Base-by-base conservation (phyloP, 2,329 filamentous ascomycete genomes). In the Diplodia scrobiculata region DNA sequence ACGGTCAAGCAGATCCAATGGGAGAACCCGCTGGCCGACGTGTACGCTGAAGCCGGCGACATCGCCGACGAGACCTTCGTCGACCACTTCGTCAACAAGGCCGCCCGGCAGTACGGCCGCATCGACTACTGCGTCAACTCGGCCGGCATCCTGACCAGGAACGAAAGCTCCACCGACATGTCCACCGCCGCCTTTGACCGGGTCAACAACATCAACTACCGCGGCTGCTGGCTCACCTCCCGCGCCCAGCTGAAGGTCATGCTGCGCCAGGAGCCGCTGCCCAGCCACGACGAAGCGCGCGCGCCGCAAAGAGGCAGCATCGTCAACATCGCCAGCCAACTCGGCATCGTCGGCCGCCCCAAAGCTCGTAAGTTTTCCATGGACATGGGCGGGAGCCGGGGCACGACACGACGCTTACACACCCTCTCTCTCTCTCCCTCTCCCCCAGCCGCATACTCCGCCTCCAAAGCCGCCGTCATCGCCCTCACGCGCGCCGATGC, bases 111-210 rank as follows among this genome's bases (percentile, higher is more conserved):
- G 1, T 84, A 84, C 66, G 73, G 73, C 0, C 80, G 84, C 7
- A 71, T 87, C 3, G 84, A 87, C 70, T 87, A 87, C 71, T 80
- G 80, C 0, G 75, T 86, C 6, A 84, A 84, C 66, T 86, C 84
- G 63, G 85, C 84, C 0, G 85, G 85, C 0, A 79, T 86, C 3
- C 70, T 84, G 3, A 80, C 81, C 4, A 72, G 75, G 4, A 72
- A 76, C 7, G 75, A 78, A 41, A 76, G 79, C 21, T 81, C 81
- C 0, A 70, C 79, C 34, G 83, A 86, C 58, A 83, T 79, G n/a
- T 71, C 78, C 0, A 72, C 78, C 0, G 77, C 78, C 1, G 77
- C 77, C 10, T 87, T 87, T 53, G 84, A 87, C 66, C 76, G 76
- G 7, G 78, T 87, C 54, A 86, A 82, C 45, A 79, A 76, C 48